Evolutionary conservation across 2,329 filamentous ascomycete species (phyloP).

Genomic region (Trichoderma cornu-damae): DNA sequence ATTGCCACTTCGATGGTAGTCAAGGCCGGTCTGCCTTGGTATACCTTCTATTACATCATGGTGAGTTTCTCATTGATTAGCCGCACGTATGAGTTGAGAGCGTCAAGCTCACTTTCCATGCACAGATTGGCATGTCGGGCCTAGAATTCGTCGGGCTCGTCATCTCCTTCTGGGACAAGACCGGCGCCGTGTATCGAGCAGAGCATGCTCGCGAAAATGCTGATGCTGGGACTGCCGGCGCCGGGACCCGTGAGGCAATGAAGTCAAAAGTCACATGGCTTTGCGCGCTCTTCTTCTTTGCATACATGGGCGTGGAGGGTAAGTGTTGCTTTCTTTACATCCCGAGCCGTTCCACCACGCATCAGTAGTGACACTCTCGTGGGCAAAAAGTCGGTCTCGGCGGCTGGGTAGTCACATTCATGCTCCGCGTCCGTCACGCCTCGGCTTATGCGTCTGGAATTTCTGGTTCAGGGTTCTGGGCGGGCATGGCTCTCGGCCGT

Average conservation of each 20-base stretch:
- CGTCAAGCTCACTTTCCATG: not conserved
- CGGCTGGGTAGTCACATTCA: constrained; percentile 77
- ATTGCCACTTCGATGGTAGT: constrained; percentile 64
- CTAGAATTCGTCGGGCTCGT: constrained; percentile 51
- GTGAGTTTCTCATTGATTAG: constrained; percentile 35
- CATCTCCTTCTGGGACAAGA: constrained; percentile 56
- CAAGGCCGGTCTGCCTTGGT: constrained; percentile 56
- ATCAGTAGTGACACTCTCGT: not conserved
- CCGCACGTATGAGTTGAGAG: not conserved
- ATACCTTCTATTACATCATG: constrained; percentile 67
- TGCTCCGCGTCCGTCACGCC: constrained; percentile 65
- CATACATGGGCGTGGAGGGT: constrained; percentile 68
- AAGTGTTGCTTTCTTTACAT: not conserved
- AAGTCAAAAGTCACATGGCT: constrained; percentile 57
- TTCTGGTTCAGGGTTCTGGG: constrained; percentile 71
- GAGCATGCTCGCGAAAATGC: constrained; percentile 29
- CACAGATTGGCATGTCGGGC: constrained; percentile 41
- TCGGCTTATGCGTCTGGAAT: constrained; percentile 64
- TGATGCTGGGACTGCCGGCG: constrained; percentile 23
- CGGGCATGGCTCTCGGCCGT: constrained; percentile 67
- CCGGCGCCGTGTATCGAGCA: constrained; percentile 48
- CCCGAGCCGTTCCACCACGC: not conserved
- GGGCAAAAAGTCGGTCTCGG: constrained; percentile 53
- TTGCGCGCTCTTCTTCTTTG: constrained; percentile 61
- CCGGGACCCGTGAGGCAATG: constrained; percentile 37